Evolutionary conservation across 805 yeast species (phyloP).

Genomic region (Hanseniaspora thailandica): DNA sequence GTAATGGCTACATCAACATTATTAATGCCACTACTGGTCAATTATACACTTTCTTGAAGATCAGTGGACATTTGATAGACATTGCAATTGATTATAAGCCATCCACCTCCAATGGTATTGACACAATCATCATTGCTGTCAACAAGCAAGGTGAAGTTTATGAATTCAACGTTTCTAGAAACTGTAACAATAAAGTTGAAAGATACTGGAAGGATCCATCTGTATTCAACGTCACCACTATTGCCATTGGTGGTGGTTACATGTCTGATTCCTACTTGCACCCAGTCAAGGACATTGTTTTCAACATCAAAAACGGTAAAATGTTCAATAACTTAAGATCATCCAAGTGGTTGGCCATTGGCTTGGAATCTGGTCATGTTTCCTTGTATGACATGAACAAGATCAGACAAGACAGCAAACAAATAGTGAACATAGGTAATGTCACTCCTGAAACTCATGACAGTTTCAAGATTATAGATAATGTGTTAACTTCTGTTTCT

Average conservation of each 20-base stretch:
- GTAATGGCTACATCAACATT: conserved; percentile 83
- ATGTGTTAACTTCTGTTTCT: conserved; percentile 68
- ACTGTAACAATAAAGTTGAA: conserved; percentile 37
- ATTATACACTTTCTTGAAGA: conserved; percentile 75
- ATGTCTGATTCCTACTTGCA: conserved; percentile 24
- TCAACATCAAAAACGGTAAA: conserved; percentile 16
- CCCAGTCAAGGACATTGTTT: conserved; percentile 19
- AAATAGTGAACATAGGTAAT: conserved; percentile 16
- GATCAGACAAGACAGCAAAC: conserved; percentile 21
- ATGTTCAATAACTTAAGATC: conserved; percentile 23
- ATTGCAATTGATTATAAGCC: conserved; percentile 34
- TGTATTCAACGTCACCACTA: conserved; percentile 69
- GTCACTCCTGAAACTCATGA: conserved; percentile 40
- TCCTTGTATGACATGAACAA: conserved; percentile 57
- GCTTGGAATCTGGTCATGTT: conserved; percentile 80
- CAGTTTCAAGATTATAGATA: conserved; percentile 34
- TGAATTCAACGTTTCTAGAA: conserved; percentile 52
- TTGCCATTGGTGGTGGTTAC: conserved; percentile 56
- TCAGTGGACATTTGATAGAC: conserved; percentile 79
- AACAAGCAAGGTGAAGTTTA: conserved; percentile 77
- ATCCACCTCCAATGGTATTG: conserved; percentile 23
- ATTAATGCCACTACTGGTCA: conserved; percentile 69
- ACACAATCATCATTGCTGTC: conserved; percentile 40
- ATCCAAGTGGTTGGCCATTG: conserved; percentile 78
- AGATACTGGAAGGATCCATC: conserved; percentile 77